These are phyloP conservation scores for Leishmania tropica DNA, from an alignment of 208 protist genomes.

Conservation along the genomic window DNA sequence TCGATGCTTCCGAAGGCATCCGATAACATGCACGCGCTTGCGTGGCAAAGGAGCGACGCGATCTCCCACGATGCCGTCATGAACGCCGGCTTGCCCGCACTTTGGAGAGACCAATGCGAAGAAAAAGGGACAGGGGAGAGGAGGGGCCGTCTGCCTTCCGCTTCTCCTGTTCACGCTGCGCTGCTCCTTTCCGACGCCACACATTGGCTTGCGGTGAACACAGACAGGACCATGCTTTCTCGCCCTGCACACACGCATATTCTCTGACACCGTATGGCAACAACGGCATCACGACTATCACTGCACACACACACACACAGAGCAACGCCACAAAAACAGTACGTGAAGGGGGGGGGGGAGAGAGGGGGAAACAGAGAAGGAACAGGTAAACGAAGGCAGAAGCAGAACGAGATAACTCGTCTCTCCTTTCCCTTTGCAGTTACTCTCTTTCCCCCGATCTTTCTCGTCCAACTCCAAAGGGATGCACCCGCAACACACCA, in stretches of 20 bases:
- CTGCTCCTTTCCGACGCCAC: neutral
- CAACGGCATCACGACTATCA: neutral
- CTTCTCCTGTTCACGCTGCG: too few species aligned
- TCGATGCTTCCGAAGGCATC: neutral
- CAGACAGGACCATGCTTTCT: neutral
- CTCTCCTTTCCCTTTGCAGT: neutral
- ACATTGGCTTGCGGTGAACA: neutral
- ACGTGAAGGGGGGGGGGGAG: neutral
- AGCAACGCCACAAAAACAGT: slow-evolving; percentile 1
- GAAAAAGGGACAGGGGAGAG: neutral
- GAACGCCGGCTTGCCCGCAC: neutral
- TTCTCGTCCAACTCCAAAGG: neutral
- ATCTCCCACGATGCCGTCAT: neutral
- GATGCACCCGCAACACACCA: neutral
- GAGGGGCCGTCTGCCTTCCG: neutral
- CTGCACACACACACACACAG: neutral
- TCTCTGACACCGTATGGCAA: neutral
- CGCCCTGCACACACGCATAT: neutral
- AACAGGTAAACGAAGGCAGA: neutral
- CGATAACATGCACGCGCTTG: neutral
- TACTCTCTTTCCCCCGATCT: neutral
- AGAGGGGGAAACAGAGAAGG: neutral
- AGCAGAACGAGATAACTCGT: neutral
- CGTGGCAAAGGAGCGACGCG: neutral
- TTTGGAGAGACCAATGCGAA: neutral